Conservation (phyloP, 2,329 filamentous ascomycete genomes). For the Parastagonospora avenae region DNA sequence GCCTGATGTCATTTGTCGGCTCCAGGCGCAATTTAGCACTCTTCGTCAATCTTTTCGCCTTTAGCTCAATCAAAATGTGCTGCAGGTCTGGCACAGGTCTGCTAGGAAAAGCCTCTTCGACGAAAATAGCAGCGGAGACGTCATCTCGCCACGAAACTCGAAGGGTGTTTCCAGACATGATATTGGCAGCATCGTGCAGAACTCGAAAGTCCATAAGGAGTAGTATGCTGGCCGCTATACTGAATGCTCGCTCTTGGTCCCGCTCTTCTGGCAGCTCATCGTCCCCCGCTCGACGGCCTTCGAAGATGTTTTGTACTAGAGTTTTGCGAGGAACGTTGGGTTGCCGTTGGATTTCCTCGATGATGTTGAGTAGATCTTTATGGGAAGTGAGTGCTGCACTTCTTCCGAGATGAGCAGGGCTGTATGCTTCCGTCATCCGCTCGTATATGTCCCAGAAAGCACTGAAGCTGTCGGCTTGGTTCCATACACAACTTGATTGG, state of each 20-base stretch:
- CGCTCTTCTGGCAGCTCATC: not conserved
- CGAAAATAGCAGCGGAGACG: not conserved
- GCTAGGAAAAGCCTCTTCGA: too few relatives aligned
- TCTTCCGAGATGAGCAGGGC: not conserved
- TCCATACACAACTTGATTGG: not conserved
- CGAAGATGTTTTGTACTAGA: not conserved
- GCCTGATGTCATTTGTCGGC: constrained; percentile 3
- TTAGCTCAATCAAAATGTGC: not conserved
- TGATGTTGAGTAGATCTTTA: not conserved
- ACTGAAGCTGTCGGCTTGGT: not conserved
- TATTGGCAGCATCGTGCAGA: not conserved
- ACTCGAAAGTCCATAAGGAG: not conserved
- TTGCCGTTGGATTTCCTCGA: not conserved
- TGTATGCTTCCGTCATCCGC: not conserved
- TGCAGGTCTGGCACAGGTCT: not conserved
- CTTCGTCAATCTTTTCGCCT: not conserved
- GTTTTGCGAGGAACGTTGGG: not conserved
- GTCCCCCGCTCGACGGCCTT: not conserved
- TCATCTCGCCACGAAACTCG: not conserved
- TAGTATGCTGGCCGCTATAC: not conserved
- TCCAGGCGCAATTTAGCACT: not conserved
- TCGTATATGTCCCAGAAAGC: not conserved
- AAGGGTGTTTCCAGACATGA: not conserved
- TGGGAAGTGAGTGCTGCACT: not conserved
- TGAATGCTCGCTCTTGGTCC: not conserved